Evolutionary conservation across 306 rosid genomes (phyloP).

Genomic region (Ziziphus jujuba): DNA sequence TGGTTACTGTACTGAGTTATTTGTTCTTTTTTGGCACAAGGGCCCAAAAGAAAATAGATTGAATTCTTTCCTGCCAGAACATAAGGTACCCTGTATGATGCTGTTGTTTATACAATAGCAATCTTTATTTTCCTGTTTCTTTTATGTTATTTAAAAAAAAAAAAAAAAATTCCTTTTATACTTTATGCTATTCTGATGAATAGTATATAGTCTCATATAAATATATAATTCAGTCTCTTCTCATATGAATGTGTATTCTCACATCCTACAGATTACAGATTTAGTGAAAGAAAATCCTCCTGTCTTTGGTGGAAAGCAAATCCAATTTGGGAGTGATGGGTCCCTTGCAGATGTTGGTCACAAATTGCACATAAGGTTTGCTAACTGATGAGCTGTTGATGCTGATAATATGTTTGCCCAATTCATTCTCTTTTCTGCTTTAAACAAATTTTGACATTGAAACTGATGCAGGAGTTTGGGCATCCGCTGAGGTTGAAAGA

Average conservation of each 20-base stretch:
- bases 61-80: slow-evolving; percentile 50
- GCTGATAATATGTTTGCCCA: background rate
- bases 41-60: slow-evolving; percentile 88
- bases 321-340: slow-evolving; percentile 38
- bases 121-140: background rate
- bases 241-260: background rate
- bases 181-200: background rate
- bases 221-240: slow-evolving; percentile 1
- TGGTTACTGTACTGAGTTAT: slow-evolving; percentile 40
- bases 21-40: slow-evolving; percentile 65
- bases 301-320: slow-evolving; percentile 52
- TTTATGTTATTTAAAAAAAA: background rate
- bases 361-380: slow-evolving; percentile 47
- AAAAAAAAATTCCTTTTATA: too few species aligned
- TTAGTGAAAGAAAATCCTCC: slow-evolving; percentile 50
- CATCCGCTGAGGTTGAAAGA: slow-evolving; percentile 46
- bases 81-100: slow-evolving; percentile 24
- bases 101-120: slow-evolving; percentile 3
- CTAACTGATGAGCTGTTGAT: slow-evolving; percentile 1
- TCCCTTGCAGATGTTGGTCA: slow-evolving; percentile 38
- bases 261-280: slow-evolving; percentile 35
- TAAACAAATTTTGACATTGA: slow-evolving; percentile 11
- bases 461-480: slow-evolving; percentile 61
- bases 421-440: background rate
- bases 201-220: background rate